phyloP scores from a whole-genome alignment of 2,329 filamentous ascomycete species.

The Grosmannia clavigera region DNA sequence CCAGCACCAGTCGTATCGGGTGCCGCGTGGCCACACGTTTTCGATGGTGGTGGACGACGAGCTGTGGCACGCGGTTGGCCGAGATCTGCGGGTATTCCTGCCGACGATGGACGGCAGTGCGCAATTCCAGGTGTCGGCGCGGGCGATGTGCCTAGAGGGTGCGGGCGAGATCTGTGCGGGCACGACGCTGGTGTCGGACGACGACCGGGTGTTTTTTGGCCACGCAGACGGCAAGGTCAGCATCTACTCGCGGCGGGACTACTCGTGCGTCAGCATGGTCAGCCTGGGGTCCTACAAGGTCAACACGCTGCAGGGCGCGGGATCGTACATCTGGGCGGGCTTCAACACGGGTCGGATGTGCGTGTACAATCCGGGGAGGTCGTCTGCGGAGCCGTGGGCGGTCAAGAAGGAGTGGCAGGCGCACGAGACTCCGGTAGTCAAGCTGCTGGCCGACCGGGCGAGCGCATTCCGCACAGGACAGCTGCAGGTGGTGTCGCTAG shows the following conservation, averaged over 20 bases:
- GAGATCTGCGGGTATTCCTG: conserved; percentile 73
- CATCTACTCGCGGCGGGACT: conserved; percentile 73
- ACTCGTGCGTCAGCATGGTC: conserved; percentile 64
- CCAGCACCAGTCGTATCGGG: conserved; percentile 60
- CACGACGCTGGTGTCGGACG: conserved; percentile 59
- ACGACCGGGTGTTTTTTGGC: conserved; percentile 75
- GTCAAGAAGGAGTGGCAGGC: conserved; percentile 93
- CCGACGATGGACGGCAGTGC: conserved; percentile 55
- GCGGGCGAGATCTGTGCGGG: conserved; percentile 83
- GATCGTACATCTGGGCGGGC: conserved; percentile 77
- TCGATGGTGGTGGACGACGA: conserved; percentile 77
- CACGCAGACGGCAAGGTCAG: conserved; percentile 90
- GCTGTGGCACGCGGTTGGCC: conserved; percentile 80
- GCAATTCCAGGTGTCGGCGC: conserved; percentile 63
- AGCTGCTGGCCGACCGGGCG: conserved; percentile 64
- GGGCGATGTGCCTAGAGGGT: conserved; percentile 56
- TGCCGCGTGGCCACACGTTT: conserved; percentile 73
- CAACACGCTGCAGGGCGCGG: conserved; percentile 70
- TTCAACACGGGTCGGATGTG: conserved; percentile 92
- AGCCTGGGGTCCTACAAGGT: conserved; percentile 94
- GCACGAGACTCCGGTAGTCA: conserved; percentile 70
- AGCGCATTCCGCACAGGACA: conserved; percentile 78
- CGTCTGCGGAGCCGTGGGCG: conserved; percentile 41
- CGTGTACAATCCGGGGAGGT: conserved; percentile 66
- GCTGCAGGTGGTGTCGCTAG: conserved; percentile 74